phyloP scores from a whole-genome alignment of 768 basidiomycete species.

The Gautieria morchelliformis region DNA sequence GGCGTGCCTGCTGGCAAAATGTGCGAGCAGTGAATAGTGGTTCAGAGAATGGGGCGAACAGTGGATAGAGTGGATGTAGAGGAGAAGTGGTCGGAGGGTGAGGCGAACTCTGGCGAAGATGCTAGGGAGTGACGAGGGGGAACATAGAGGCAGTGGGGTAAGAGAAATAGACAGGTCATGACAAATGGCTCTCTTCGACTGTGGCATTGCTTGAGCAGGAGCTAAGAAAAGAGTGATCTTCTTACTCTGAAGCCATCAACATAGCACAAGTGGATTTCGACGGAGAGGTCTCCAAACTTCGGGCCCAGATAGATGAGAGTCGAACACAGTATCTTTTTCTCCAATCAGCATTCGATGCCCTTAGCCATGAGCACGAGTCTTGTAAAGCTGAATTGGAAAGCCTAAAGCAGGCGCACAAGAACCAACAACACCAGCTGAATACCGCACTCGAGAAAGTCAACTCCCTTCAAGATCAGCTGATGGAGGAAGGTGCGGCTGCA shows the following conservation, averaged over 20 bases:
- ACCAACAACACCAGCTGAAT: slow-evolving; percentile 66
- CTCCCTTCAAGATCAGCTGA: slow-evolving; percentile 65
- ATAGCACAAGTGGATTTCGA: background rate
- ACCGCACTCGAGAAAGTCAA: slow-evolving; percentile 69
- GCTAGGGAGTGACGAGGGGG: too few relatives aligned
- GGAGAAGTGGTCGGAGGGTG: too few relatives aligned
- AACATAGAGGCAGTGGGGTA: too few relatives aligned
- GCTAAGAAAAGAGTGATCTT: background rate
- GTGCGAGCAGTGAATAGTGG: too few relatives aligned
- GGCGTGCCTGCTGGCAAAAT: too few relatives aligned
- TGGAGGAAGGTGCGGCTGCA: slow-evolving; percentile 79
- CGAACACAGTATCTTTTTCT: slow-evolving; percentile 51
- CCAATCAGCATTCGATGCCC: slow-evolving; percentile 67
- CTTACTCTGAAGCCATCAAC: background rate
- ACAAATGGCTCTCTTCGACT: background rate
- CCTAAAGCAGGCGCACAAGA: slow-evolving; percentile 59
- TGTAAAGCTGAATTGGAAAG: slow-evolving; percentile 61
- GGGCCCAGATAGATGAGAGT: background rate
- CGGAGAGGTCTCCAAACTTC: background rate
- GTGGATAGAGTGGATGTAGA: too few relatives aligned
- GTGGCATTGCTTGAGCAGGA: background rate
- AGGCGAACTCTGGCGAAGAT: too few relatives aligned
- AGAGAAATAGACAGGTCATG: too few relatives aligned
- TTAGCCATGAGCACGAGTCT: slow-evolving; percentile 57
- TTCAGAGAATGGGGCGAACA: too few relatives aligned